Evolutionary conservation across 1,284 basidiomycete species (phyloP), one percentile per base, ranked within the genome.

Genomic region (Fomitopsis betulina): DNA sequence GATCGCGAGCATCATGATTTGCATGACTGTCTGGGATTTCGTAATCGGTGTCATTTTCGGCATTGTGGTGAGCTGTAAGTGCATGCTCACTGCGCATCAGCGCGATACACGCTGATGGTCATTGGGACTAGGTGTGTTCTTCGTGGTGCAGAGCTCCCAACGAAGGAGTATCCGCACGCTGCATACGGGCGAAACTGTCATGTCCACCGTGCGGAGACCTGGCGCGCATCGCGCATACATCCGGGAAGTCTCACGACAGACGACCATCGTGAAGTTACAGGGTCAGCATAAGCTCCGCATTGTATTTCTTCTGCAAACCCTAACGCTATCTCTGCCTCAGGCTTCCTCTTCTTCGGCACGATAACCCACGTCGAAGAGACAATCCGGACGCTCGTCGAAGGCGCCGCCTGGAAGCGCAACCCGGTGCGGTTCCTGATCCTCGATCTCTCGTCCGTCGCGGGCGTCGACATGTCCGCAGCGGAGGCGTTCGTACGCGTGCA

Each of bases 331-430:
- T 15, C 37, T 35, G 54, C 55, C 19, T 7, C 54, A 86, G 86
- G 92, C 0, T 95, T 94, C 76, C 78, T 99, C 38, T 99, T 98
- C 82, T 99, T 99, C 72, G 96, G 97, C 5, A 98, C 95, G 0
- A 96, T 98, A 66, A 82, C 89, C 0, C 79, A 87, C 45, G 93
- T 97, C 58, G 95, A 98, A 72, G 88, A 89, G 63, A 79, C 89
- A 1, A 89, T 94, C 47, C 83, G 89, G 7, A 75, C 80, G 17
- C 79, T 94, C 21, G 82, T 98, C 23, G 85, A 92, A 57, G 82
- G 83, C 6, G 84, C 87, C 0, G 77, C 82, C 13, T 97, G 94
- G 88, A 78, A 85, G 47, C 78, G 80, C 33, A 87, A 87, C 55
- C 94, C 95, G 0, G 87, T 98, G 40, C 87, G 93, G 1, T 99